Evolutionary conservation across 2,329 filamentous ascomycete species (phyloP).

Genomic region (Ascomycota sp.): DNA sequence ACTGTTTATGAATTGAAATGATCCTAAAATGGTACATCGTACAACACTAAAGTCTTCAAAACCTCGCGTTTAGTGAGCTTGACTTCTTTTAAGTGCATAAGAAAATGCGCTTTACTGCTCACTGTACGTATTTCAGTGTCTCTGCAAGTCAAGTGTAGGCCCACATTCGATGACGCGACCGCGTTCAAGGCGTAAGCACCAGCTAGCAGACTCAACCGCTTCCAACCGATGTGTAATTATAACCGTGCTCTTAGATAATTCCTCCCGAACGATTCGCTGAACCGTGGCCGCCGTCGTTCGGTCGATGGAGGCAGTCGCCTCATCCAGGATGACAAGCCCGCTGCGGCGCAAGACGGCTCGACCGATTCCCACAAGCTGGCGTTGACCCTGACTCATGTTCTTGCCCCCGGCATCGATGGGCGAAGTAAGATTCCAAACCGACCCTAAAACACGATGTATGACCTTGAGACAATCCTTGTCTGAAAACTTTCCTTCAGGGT

Average conservation of each 20-base stretch:
- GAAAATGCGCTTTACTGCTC: too few species aligned
- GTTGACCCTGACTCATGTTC: conserved; percentile 41
- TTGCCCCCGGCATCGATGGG: conserved; percentile 37
- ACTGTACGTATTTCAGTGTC: too few species aligned
- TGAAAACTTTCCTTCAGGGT: conserved; percentile 40
- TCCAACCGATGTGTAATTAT: conserved; percentile 47
- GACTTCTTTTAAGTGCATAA: too few species aligned
- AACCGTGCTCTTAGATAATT: conserved; percentile 34
- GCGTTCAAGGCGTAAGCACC: conserved; percentile 29
- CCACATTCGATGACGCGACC: conserved; percentile 30
- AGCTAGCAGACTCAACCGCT: conserved; percentile 38
- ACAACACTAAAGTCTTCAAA: too few species aligned
- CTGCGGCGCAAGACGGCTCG: conserved; percentile 38
- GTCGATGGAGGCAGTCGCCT: conserved; percentile 44
- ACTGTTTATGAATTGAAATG: too few species aligned
- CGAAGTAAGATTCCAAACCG: conserved; percentile 24
- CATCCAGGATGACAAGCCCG: conserved; percentile 41
- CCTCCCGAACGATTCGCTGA: conserved; percentile 33
- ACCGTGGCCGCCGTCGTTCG: conserved; percentile 35
- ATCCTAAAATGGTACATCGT: too few species aligned
- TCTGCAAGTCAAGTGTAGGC: conserved; percentile 6
- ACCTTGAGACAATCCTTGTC: conserved; percentile 27
- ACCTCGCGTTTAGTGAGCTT: too few species aligned
- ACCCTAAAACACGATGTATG: conserved; percentile 38
- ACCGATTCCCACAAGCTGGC: conserved; percentile 40